Evolutionary conservation across 768 basidiomycete species (phyloP).

Genomic region (Pulveroboletus frians): DNA sequence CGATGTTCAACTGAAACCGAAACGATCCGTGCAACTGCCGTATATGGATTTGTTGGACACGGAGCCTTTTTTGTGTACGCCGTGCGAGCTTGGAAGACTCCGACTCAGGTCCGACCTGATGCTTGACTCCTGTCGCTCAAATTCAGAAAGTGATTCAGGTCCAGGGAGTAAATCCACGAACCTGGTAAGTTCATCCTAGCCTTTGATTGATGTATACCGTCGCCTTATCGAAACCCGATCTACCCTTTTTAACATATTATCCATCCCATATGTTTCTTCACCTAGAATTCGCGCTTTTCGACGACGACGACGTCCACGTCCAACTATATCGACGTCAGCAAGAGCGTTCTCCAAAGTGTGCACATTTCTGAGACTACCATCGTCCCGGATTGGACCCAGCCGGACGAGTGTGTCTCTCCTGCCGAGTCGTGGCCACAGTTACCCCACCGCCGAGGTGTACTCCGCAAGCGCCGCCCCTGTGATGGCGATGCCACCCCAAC

Average conservation of each 20-base stretch:
- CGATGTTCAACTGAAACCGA: conserved; percentile 15
- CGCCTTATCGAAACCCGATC: not conserved
- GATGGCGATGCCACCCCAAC: conserved; percentile 1
- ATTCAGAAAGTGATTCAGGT: conserved; percentile 12
- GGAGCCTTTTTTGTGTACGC: conserved; percentile 13
- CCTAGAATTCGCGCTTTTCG: conserved; percentile 33
- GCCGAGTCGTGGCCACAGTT: conserved; percentile 19
- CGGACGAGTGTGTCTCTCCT: conserved; percentile 8
- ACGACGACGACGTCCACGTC: conserved; percentile 33
- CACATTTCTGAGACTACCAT: not conserved
- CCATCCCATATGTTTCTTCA: not conserved
- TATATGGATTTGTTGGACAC: conserved; percentile 19
- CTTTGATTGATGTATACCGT: not conserved
- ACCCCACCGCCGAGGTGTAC: conserved; percentile 23
- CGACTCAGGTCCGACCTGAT: conserved; percentile 20
- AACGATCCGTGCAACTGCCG: conserved; percentile 19
- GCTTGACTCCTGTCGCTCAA: conserved; percentile 14
- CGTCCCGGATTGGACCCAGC: conserved; percentile 3
- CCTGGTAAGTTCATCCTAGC: conserved; percentile 13
- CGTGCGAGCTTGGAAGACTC: conserved; percentile 11
- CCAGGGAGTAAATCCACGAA: not conserved
- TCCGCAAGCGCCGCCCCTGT: conserved; percentile 28
- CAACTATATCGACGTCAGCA: conserved; percentile 20
- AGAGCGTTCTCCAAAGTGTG: conserved; percentile 1
- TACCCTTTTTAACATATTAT: not conserved